Conservation (phyloP, 1,284 basidiomycete genomes). For the Fereydounia khargensis region DNA sequence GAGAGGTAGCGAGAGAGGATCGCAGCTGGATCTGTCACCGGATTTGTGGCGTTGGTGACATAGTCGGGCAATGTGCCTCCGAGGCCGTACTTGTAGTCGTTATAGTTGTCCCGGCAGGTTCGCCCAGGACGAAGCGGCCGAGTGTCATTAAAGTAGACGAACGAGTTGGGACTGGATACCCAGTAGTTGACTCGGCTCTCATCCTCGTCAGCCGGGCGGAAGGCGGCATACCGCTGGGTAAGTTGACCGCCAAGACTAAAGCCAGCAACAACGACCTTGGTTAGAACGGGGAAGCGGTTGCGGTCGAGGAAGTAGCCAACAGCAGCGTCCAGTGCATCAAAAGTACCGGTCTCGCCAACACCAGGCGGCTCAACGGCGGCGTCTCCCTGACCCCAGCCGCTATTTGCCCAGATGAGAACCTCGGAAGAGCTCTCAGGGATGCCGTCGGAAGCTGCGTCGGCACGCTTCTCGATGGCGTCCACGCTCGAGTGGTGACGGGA, state of each 20-base stretch:
- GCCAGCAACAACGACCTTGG: conserved; percentile 47
- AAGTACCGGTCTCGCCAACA: conserved; percentile 12
- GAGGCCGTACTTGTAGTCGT: conserved; percentile 53
- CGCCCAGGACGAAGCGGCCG: conserved; percentile 18
- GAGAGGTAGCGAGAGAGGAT: conserved; percentile 25
- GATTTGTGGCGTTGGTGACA: conserved; percentile 2
- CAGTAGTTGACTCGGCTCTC: conserved; percentile 39
- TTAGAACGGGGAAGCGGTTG: conserved; percentile 36
- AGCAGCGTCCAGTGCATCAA: conserved; percentile 44
- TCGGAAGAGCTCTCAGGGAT: conserved; percentile 12
- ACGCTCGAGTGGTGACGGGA: no score
- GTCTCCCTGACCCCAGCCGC: conserved; percentile 37
- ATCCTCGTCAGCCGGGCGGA: conserved; percentile 21
- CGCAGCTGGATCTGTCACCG: neutral
- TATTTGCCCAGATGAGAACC: conserved; percentile 22
- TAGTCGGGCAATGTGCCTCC: conserved; percentile 42
- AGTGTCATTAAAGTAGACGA: conserved; percentile 37
- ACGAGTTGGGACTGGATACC: conserved; percentile 42
- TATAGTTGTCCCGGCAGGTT: conserved; percentile 16
- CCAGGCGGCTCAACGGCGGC: conserved; percentile 28
- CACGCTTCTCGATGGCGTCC: conserved; percentile 19
- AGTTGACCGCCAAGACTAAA: conserved; percentile 48
- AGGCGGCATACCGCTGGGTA: conserved; percentile 38
- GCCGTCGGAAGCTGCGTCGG: conserved; percentile 25
- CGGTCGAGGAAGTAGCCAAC: conserved; percentile 36